Conservation (phyloP, 2,329 filamentous ascomycete genomes). For the Colletotrichum paranaense region DNA sequence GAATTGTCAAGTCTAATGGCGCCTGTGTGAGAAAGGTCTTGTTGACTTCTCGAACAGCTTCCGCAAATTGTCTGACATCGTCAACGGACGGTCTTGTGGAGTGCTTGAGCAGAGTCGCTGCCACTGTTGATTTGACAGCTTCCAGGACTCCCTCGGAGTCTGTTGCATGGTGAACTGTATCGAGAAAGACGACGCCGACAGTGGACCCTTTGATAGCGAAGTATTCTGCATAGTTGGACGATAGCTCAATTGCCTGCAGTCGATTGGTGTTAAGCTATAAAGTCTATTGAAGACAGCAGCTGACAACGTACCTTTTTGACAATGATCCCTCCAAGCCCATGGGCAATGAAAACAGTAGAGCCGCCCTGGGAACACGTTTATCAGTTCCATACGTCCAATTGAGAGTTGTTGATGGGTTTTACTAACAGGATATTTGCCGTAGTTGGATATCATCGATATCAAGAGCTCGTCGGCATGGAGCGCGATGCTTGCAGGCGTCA, state of each 20-base stretch:
- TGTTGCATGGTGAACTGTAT: conserved; percentile 38
- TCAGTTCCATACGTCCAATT: background rate
- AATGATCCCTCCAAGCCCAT: conserved; percentile 40
- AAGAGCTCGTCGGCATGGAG: conserved; percentile 41
- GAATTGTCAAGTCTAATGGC: background rate
- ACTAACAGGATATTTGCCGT: conserved; percentile 19
- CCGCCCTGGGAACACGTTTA: conserved; percentile 29
- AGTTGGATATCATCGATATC: conserved; percentile 8
- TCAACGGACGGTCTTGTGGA: conserved; percentile 15
- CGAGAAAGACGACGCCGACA: conserved; percentile 38
- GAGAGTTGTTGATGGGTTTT: background rate
- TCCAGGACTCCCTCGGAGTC: conserved; percentile 38
- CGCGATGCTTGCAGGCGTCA: conserved; percentile 39
- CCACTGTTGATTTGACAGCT: conserved; percentile 35
- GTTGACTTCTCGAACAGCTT: conserved; percentile 38
- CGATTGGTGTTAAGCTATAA: too few species aligned
- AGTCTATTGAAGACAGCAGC: background rate
- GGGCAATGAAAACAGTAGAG: conserved; percentile 40
- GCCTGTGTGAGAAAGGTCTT: background rate
- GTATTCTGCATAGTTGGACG: conserved; percentile 5
- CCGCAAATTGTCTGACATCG: conserved; percentile 39
- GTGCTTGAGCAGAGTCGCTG: conserved; percentile 14
- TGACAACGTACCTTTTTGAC: conserved; percentile 38
- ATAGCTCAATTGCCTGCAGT: background rate
- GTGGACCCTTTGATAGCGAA: conserved; percentile 28